phyloP scores from a whole-genome alignment of 2,329 filamentous ascomycete species.

The Cladosporium phlei region DNA sequence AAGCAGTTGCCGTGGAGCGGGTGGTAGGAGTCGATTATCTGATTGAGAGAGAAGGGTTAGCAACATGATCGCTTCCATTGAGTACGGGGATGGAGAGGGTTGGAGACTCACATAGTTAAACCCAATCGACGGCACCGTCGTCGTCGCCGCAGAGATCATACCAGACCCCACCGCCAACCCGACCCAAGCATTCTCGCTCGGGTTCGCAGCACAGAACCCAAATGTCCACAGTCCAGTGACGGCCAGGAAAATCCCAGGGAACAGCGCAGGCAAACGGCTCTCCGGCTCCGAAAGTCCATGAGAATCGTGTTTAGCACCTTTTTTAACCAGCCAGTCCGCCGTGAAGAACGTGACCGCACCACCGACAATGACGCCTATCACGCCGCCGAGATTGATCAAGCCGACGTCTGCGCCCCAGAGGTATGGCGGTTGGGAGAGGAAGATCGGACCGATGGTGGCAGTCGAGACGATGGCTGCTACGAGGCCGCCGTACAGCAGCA shows the following conservation, averaged over 20 bases:
- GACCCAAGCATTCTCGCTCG: conserved; percentile 34
- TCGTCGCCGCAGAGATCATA: conserved; percentile 39
- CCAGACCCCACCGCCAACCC: conserved; percentile 37
- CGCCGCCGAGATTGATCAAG: conserved; percentile 36
- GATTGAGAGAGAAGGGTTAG: conserved; percentile 1
- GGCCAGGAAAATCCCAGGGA: conserved; percentile 36
- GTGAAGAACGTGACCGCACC: conserved; percentile 35
- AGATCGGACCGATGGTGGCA: conserved; percentile 34
- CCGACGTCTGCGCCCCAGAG: conserved; percentile 39
- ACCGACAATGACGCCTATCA: conserved; percentile 36
- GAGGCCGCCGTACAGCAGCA: conserved; percentile 40
- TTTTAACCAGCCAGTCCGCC: conserved; percentile 35
- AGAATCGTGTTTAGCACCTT: conserved; percentile 31
- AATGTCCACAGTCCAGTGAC: conserved; percentile 37
- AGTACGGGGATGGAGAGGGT: background rate
- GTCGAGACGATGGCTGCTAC: conserved; percentile 39
- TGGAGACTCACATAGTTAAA: conserved; percentile 36
- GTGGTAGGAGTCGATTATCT: conserved; percentile 50
- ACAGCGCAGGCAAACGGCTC: conserved; percentile 34
- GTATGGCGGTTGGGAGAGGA: conserved; percentile 38
- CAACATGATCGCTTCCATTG: background rate
- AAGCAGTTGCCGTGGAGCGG: conserved; percentile 49
- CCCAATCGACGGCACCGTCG: conserved; percentile 39
- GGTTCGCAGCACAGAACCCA: conserved; percentile 38
- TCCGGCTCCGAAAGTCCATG: conserved; percentile 40